Evolutionary conservation across 2,329 filamentous ascomycete species (phyloP), one percentile per base, ranked within the genome.

Genomic region (Periconia digitata): DNA sequence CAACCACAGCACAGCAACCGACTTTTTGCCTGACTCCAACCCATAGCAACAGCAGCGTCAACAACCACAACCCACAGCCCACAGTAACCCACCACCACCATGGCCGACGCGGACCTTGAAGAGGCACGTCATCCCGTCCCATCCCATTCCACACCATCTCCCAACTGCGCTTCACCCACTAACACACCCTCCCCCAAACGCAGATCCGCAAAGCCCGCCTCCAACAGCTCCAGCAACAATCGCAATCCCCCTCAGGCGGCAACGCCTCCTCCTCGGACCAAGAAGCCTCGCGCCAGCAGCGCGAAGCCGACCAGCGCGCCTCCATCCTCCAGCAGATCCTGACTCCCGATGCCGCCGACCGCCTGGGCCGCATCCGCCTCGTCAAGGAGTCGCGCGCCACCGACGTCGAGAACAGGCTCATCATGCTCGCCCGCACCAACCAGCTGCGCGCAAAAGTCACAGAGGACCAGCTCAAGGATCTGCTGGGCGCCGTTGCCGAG

Each of bases 181-280:
- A 32, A 32, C 27, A 27, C 24, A 27, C 24, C 7, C 24, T 12
- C 12, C 8, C 38, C 35, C 40, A 46, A 12, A 27, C 41, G 39
- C 66, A 96, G 87, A 96, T 97, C 69, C 82, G 92, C 70, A 88
- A 90, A 73, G 92, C 92, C 64, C 90, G 94, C 54, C 85, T 96
- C 46, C 89, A 92, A 74, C 92, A 99, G 77, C 86, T 97, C 59
- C 94, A 95, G 74, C 82, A 91, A 62, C 79, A 84, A 66, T 59
- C 62, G 8, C n/a, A 16, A 8, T 8, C 18, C 35, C 18, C 35
- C 12, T 47, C 69, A 67, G 61, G 4, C 17, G 41, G 7, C 27
- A 17, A 37, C 36, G 2, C 48, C 47, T n/a, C 24, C 36, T 46
- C 67, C 27, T 5, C 5, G 5, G 27, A 32, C 27, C 27, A 32